Percentiles rank a stretch among this genome's conserved stretches.
phyloP scores from a whole-genome alignment of 345 rosid genomes.

The Moricandia arvensis region DNA sequence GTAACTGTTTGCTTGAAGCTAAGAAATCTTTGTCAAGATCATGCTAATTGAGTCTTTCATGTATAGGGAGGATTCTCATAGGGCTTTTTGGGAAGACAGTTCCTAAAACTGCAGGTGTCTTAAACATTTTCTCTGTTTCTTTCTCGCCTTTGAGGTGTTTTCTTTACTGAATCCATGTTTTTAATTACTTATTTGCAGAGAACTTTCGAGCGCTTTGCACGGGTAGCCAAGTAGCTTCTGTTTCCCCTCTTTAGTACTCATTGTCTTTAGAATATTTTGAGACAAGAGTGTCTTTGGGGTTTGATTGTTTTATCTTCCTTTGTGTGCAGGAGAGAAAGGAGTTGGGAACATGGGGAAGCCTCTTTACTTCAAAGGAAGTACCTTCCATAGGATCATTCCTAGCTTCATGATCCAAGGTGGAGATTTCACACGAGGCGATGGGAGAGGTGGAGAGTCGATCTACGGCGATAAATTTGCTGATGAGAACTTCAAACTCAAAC shows the following conservation, averaged over 20 bases:
- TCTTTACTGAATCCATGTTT: conserved; percentile 16
- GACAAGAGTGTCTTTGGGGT: background rate
- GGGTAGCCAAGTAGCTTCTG: conserved; percentile 72
- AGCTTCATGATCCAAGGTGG: conserved; percentile 97
- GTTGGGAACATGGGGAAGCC: conserved; percentile 76
- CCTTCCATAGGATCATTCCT: conserved; percentile 89
- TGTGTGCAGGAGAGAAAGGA: conserved; percentile 78
- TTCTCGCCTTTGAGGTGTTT: background rate
- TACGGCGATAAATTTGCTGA: conserved; percentile 82
- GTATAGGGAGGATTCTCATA: conserved; percentile 74
- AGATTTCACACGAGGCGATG: conserved; percentile 90
- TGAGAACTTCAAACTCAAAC: conserved; percentile 91
- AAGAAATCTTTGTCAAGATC: no score
- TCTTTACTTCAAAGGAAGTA: conserved; percentile 76
- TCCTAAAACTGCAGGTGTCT: conserved; percentile 77
- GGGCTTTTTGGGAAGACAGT: conserved; percentile 90
- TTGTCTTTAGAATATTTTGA: background rate
- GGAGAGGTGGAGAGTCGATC: conserved; percentile 93
- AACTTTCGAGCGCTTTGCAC: conserved; percentile 97
- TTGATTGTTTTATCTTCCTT: conserved; percentile 11
- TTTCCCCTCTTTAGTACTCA: conserved; percentile 11
- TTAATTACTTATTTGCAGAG: conserved; percentile 53
- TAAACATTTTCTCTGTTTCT: background rate
- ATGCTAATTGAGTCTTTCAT: conserved; percentile 1
- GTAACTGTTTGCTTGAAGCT: background rate